Conservation (phyloP, 2,329 filamentous ascomycete species). For the Exophiala calicioides region DNA sequence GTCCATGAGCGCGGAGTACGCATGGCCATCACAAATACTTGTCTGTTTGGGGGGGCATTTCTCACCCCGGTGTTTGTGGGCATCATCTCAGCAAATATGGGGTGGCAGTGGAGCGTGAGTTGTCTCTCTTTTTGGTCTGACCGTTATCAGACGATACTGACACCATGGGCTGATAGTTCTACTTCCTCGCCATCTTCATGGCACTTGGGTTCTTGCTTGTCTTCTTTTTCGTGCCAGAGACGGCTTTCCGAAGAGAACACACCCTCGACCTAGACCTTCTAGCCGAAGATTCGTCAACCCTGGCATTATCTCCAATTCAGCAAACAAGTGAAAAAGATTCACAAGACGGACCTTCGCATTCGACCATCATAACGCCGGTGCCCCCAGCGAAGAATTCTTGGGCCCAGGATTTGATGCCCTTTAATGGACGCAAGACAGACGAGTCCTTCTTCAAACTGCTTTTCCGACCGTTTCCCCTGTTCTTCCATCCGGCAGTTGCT, state of each 20-base stretch:
- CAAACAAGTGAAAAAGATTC: not conserved
- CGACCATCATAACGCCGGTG: slow-evolving; percentile 10
- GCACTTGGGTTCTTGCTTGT: slow-evolving; percentile 69
- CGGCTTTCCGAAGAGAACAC: slow-evolving; percentile 69
- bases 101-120: slow-evolving; percentile 30
- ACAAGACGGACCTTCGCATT: slow-evolving; percentile 21
- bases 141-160: slow-evolving; percentile 30
- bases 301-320: slow-evolving; percentile 8
- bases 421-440: slow-evolving; percentile 80
- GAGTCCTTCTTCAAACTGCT: slow-evolving; percentile 68
- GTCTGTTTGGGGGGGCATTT: slow-evolving; percentile 71
- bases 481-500: slow-evolving; percentile 80
- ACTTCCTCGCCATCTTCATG: slow-evolving; percentile 82
- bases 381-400: slow-evolving; percentile 56
- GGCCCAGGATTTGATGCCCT: slow-evolving; percentile 62
- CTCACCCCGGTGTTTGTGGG: slow-evolving; percentile 84
- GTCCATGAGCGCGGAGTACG: slow-evolving; percentile 76
- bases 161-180: slow-evolving; percentile 57
- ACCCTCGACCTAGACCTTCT: slow-evolving; percentile 63
- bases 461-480: slow-evolving; percentile 75
- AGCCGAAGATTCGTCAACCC: slow-evolving; percentile 21
- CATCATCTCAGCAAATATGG: slow-evolving; percentile 27
- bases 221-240: slow-evolving; percentile 81
- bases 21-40: slow-evolving; percentile 78
- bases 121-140: slow-evolving; percentile 38